Conservation (phyloP, 306 rosid species). For the Sechiopsis laciniata region DNA sequence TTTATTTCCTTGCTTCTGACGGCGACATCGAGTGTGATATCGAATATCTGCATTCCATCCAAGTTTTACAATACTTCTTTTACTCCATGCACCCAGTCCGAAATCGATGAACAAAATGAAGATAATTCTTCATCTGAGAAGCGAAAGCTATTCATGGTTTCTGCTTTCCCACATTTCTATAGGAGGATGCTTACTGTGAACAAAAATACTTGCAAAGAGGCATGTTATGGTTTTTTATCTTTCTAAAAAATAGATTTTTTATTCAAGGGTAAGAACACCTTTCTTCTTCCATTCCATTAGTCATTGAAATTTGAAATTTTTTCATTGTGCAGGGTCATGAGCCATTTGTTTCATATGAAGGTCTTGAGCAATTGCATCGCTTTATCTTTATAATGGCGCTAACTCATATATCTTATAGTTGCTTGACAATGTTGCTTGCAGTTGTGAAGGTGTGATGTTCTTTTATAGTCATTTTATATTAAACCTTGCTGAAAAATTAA, state of each 20-base stretch:
- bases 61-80: slow-evolving; percentile 68
- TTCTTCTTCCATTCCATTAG: background rate
- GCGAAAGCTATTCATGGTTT: slow-evolving; percentile 54
- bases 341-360: slow-evolving; percentile 88
- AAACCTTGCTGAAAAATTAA: background rate
- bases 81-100: slow-evolving; percentile 69
- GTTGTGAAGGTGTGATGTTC: slow-evolving; percentile 70
- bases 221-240: slow-evolving; percentile 18
- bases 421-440: slow-evolving; percentile 92
- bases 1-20: slow-evolving; percentile 94
- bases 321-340: slow-evolving; percentile 63
- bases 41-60: slow-evolving; percentile 82
- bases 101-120: slow-evolving; percentile 60
- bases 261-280: background rate
- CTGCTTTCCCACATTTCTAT: slow-evolving; percentile 38
- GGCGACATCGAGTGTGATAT: slow-evolving; percentile 81
- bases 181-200: slow-evolving; percentile 55
- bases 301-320: slow-evolving; percentile 23
- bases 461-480: background rate
- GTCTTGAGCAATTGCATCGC: slow-evolving; percentile 97
- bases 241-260: background rate
- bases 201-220: slow-evolving; percentile 65
- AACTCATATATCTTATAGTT: slow-evolving; percentile 91
- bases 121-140: slow-evolving; percentile 36
- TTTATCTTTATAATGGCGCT: slow-evolving; percentile 97